Base-by-base conservation (phyloP, 2,329 filamentous ascomycete species). In the Daldinia sp. region DNA sequence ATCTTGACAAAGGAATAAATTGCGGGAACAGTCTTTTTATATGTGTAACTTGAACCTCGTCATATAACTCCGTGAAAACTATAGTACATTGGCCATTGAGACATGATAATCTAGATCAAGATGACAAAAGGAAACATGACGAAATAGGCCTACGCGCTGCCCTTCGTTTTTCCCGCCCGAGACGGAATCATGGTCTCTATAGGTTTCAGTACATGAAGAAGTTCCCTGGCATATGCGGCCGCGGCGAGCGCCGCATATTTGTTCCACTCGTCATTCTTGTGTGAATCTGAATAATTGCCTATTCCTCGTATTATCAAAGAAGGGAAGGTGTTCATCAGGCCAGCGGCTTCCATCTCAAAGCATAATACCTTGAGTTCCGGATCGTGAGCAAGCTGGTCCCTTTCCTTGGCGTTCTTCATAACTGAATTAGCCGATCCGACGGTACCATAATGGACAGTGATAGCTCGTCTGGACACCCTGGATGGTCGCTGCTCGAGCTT, bases 331-430 rank as follows among this genome's bases (percentile, higher is more conserved):
- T 79, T 77, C 72, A 75, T 74, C 3, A 79, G 35, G 9, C 78
- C 79, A 5, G 76, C 76, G 0, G 72, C 75, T 60, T 77, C 77
- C 76, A 76, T 79, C 59, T 80, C 79, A 54, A 80, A 79, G 55
- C 76, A 78, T 6, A 79, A 42, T 13, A 78, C 67, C 13, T 68
- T 65, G 7, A 28, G 23, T 3, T 28, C 6, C 1, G 13, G 44
- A n/a, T 48, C 13, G 9, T 3, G 44, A 15, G 44, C 23, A 28
- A 48, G 23, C 7, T 26, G 10, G 6, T 46, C 42, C 13, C 42
- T 46, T 26, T 1, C 3, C 10, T 26, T 1, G 20, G 20, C 4
- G 4, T 9, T 3, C 2, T 26, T 26, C 20, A 46, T 26, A 15
- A 46, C 20, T 7, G 20, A 23, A 4, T 26, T 26, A 12, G 42